phyloP scores from a whole-genome alignment of 768 basidiomycete genomes.

The Mycena kentingensis region DNA sequence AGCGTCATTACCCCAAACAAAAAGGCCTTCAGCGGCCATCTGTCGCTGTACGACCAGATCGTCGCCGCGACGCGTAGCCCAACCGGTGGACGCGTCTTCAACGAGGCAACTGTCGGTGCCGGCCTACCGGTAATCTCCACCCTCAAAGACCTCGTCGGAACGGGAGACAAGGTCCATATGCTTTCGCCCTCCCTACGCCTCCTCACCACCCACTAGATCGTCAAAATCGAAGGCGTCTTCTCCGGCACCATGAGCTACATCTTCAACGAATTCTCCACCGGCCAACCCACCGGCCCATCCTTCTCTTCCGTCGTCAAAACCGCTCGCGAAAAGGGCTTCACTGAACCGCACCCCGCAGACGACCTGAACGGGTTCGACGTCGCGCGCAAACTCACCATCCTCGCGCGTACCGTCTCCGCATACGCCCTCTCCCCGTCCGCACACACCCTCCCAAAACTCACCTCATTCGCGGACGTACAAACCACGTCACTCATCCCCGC shows the following conservation, averaged over 20 bases:
- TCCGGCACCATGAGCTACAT: conserved; percentile 98
- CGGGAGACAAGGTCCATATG: conserved; percentile 82
- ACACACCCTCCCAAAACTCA: conserved; percentile 56
- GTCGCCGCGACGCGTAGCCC: conserved; percentile 51
- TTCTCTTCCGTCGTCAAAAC: conserved; percentile 90
- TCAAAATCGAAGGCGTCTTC: conserved; percentile 96
- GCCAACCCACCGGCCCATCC: conserved; percentile 61
- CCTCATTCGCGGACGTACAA: conserved; percentile 81
- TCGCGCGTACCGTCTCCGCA: conserved; percentile 74
- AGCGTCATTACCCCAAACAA: conserved; percentile 97
- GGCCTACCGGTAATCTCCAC: conserved; percentile 92
- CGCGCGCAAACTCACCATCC: conserved; percentile 94
- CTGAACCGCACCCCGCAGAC: conserved; percentile 96
- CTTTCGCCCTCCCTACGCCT: neutral
- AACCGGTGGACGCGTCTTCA: conserved; percentile 68
- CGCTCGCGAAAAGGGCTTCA: conserved; percentile 93
- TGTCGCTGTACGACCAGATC: conserved; percentile 70
- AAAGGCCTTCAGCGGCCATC: conserved; percentile 84
- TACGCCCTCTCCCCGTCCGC: conserved; percentile 36
- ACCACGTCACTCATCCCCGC: conserved; percentile 86
- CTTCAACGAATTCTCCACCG: conserved; percentile 92
- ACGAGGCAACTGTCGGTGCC: conserved; percentile 94
- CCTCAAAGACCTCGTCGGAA: conserved; percentile 86
- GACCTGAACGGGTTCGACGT: conserved; percentile 98
- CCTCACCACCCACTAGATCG: conserved; percentile 46